These are phyloP conservation scores for Karstenula rhodostoma DNA, from an alignment of 2,329 filamentous ascomycete genomes.

Conservation along the genomic window DNA sequence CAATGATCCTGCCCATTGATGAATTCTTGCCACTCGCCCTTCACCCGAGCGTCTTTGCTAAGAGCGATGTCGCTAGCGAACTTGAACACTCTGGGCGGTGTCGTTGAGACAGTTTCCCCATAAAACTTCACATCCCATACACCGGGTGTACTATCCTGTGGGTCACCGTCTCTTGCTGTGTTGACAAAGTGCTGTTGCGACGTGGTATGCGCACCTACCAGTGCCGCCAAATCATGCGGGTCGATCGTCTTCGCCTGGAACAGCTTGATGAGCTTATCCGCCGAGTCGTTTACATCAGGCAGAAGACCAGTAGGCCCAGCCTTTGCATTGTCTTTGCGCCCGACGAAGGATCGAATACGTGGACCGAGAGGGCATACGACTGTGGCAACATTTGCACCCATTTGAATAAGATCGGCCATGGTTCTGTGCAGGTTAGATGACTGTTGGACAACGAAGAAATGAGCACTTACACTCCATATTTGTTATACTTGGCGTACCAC, in stretches of 20 bases:
- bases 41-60: constrained; percentile 44
- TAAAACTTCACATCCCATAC: constrained; percentile 51
- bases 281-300: constrained; percentile 42
- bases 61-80: constrained; percentile 48
- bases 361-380: constrained; percentile 51
- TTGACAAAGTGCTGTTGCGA: constrained; percentile 49
- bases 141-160: constrained; percentile 48
- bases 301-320: constrained; percentile 46
- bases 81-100: constrained; percentile 45
- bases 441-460: background rate
- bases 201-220: constrained; percentile 50
- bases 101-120: constrained; percentile 37
- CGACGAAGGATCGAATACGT: constrained; percentile 48
- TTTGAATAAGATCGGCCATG: constrained; percentile 52
- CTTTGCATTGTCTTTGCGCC: constrained; percentile 47
- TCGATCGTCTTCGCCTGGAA: constrained; percentile 51
- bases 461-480: constrained; percentile 37
- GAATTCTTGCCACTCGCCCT: constrained; percentile 43
- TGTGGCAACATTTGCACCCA: constrained; percentile 48
- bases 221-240: constrained; percentile 47
- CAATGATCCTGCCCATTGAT: constrained; percentile 39
- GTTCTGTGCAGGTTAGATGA: constrained; percentile 1
- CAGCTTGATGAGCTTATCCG: constrained; percentile 45
- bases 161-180: constrained; percentile 40
- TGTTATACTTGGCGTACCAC: constrained; percentile 44